Evolutionary conservation across 148 eudicot genomes (phyloP).

Genomic region (Amaranthus palmeri): DNA sequence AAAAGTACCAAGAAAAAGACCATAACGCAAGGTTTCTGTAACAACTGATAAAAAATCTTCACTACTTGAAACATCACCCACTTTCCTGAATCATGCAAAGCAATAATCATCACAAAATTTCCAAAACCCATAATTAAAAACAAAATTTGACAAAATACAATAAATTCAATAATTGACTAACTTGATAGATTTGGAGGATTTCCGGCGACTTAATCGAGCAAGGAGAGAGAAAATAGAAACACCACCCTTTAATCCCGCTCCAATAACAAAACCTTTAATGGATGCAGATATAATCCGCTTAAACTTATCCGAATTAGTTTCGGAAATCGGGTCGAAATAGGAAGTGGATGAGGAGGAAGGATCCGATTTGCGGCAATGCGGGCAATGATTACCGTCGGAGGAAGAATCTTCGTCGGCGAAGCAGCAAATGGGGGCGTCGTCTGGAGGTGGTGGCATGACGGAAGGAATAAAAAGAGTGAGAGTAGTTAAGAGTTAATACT

Average conservation of each 20-base stretch:
- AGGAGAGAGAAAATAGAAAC: constrained; percentile 76
- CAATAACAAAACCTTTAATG: constrained; percentile 73
- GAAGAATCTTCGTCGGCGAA: background rate
- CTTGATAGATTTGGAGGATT: constrained; percentile 36
- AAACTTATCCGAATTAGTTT: constrained; percentile 46
- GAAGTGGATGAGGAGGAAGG: constrained; percentile 46
- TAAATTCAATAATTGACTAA: constrained; percentile 10
- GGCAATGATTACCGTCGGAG: constrained; percentile 21
- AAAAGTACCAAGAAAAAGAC: constrained; percentile 85
- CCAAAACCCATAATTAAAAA: background rate
- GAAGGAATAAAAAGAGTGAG: background rate
- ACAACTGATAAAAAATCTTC: constrained; percentile 59
- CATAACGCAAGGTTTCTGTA: constrained; percentile 85
- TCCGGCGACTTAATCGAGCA: constrained; percentile 68
- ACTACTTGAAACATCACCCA: constrained; percentile 37
- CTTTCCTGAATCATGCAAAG: constrained; percentile 38
- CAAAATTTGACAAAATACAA: background rate
- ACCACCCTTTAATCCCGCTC: constrained; percentile 95
- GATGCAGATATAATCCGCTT: constrained; percentile 56
- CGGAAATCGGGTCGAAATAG: constrained; percentile 42
- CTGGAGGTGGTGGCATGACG: constrained; percentile 12
- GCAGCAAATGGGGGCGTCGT: constrained; percentile 2
- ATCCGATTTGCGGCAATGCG: constrained; percentile 37
- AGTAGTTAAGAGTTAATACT: background rate
- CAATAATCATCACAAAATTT: background rate